These are phyloP conservation scores for Pezicula carpinea DNA, from an alignment of 2,329 filamentous ascomycete species.

Conservation along the genomic window DNA sequence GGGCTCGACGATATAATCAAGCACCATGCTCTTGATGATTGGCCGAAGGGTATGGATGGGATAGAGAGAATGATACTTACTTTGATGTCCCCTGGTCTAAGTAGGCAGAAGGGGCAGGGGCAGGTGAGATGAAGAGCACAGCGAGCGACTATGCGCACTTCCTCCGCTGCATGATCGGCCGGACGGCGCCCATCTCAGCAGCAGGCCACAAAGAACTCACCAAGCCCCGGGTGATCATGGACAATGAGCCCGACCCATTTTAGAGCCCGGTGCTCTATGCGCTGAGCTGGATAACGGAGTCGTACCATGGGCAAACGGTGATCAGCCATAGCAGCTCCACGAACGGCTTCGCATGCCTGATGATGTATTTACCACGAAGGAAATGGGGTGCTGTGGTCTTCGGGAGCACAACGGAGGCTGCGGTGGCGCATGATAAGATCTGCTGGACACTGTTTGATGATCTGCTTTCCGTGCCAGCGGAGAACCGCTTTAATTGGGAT, in stretches of 20 bases:
- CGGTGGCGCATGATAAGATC: conserved; percentile 7
- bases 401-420: conserved; percentile 3
- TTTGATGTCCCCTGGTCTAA: conserved; percentile 7
- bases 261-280: conserved; percentile 8
- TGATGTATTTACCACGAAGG: conserved; percentile 12
- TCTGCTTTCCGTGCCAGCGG: conserved; percentile 6
- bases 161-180: conserved; percentile 11
- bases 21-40: conserved; percentile 3
- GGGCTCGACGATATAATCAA: conserved; percentile 5
- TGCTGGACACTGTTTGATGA: conserved; percentile 13
- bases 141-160: conserved; percentile 12
- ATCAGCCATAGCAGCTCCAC: conserved; percentile 10
- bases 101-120: conserved; percentile 11
- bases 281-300: conserved; percentile 11
- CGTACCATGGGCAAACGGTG: conserved; percentile 11
- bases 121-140: conserved; percentile 12
- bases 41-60: conserved; percentile 9
- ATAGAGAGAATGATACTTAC: conserved; percentile 3
- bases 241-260: conserved; percentile 4
- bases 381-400: conserved; percentile 13
- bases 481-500: conserved; percentile 14
- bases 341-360: conserved; percentile 9
- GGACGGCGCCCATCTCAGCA: conserved; percentile 9
- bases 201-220: conserved; percentile 12
- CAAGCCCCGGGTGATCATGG: conserved; percentile 12